Percentiles rank a stretch among this genome's conserved stretches.
phyloP scores from a whole-genome alignment of 2,329 filamentous ascomycete genomes.

The Trichocomaceae sp. region DNA sequence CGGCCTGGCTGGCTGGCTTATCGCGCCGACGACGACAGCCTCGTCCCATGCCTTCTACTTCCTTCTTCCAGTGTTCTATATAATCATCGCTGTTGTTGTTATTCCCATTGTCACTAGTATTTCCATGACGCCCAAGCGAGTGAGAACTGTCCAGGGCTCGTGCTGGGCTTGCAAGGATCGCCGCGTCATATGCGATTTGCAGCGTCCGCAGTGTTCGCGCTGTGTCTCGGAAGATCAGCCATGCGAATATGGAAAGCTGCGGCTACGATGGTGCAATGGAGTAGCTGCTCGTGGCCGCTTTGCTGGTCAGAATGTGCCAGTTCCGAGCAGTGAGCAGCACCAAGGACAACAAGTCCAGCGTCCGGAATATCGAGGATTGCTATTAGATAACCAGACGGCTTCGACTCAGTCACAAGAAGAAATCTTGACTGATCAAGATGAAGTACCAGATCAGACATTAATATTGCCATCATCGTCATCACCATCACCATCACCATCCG shows the following conservation, averaged over 20 bases:
- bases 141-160: constrained; percentile 33
- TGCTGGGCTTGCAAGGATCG: constrained; percentile 44
- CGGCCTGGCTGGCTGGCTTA: not conserved
- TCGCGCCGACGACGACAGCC: not conserved
- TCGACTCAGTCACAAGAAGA: not conserved
- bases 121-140: constrained; percentile 19
- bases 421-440: not conserved
- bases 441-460: not conserved
- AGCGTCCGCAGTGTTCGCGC: constrained; percentile 33
- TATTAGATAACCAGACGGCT: not conserved
- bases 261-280: constrained; percentile 40
- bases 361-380: not conserved
- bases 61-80: not conserved
- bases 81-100: no score
- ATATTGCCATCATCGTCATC: not conserved
- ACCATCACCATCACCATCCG: not conserved
- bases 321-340: not conserved
- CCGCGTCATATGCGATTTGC: constrained; percentile 40
- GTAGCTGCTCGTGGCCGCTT: constrained; percentile 16
- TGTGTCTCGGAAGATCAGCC: constrained; percentile 21
- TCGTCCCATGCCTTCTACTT: not conserved
- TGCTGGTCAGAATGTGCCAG: constrained; percentile 13
- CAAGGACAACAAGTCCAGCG: not conserved
- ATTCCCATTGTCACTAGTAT: not conserved
- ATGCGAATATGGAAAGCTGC: constrained; percentile 35